Base-by-base conservation (phyloP, 306 rosid species). In the Alnus glutinosa region DNA sequence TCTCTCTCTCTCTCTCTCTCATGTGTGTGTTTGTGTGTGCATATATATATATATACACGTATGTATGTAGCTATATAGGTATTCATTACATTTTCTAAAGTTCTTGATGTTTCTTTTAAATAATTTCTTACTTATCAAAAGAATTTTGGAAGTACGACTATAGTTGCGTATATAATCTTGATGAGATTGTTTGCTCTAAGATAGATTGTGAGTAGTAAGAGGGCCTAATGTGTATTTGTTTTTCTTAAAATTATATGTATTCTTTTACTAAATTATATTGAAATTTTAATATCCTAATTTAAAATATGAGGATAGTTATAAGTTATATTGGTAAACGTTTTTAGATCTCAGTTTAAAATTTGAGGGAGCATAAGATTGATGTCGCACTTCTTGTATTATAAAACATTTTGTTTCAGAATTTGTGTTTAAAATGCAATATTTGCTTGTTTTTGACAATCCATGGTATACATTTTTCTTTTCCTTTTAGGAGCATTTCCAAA, bases 401-500 rank as follows among this genome's bases (percentile, higher is more conserved):
- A 23, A 11, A 28, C 10, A 28, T 32, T 62, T 32, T 34, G 18
- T 30, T 30, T 11, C 44, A 39, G 28, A 18, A 18, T 7, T 11
- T 8, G 42, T 37, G 71, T 67, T 67, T 67, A 67, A 67, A 16
- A 67, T 67, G 23, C n/a, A 39, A 66, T 46, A 12, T 71, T 52
- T 34, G 34, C 19, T 50, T 70, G 49, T 50, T 49, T 3, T 44
- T 47, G n/a, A 19, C 16, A 72, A 36, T 66, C 71, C 54, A 36
- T 9, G n/a, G 46, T 30, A 36, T 39, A 28, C 19, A 14, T 54
- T 19, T 23, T n/a, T 58, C 28, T 7, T 19, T 9, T 78, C 32
- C 14, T 88, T 80, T 66, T 88, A 95, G 98, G 98, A 95, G 77
- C 98, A 92, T 83, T 92, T 92, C 86, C 79, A 86, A 82, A 94